Evolutionary conservation across 768 basidiomycete genomes (phyloP).

Genomic region (Symmetrospora coprosmae): DNA sequence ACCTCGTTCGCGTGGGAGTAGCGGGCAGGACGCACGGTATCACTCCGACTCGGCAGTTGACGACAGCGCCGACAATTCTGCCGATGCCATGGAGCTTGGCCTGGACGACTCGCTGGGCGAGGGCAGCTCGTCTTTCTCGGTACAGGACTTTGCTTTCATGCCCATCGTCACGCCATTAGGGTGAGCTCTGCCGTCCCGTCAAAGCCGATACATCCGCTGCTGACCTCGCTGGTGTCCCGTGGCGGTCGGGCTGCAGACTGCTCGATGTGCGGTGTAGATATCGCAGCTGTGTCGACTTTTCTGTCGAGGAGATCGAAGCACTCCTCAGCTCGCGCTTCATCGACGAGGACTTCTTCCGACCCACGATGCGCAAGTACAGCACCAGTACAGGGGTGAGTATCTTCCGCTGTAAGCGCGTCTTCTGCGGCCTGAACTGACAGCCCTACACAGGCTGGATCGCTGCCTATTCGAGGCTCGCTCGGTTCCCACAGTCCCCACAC

Average conservation of each 20-base stretch:
- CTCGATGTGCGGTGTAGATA: constrained; percentile 26
- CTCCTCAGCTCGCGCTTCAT: constrained; percentile 32
- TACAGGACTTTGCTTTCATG: constrained; percentile 16
- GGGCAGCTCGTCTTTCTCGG: background rate
- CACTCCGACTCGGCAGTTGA: background rate
- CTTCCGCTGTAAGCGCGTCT: background rate
- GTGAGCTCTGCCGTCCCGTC: constrained; percentile 2
- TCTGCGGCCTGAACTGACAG: background rate
- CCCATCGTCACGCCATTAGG: constrained; percentile 27
- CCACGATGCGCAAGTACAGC: constrained; percentile 26
- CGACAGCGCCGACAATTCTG: background rate
- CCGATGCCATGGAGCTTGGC: background rate
- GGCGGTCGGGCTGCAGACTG: background rate
- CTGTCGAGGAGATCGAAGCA: constrained; percentile 33
- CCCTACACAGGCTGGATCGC: constrained; percentile 17
- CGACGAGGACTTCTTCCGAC: constrained; percentile 34
- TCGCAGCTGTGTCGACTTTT: constrained; percentile 29
- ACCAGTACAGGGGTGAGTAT: background rate
- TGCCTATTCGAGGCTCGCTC: constrained; percentile 8
- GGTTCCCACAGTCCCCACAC: background rate
- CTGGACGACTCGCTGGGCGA: constrained; percentile 13
- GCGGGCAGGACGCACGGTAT: background rate
- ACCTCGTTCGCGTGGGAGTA: too few relatives aligned
- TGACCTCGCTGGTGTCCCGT: too few relatives aligned
- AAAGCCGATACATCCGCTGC: background rate